These are phyloP conservation scores for Byssothecium circinans DNA, from an alignment of 2,329 filamentous ascomycete genomes.

Conservation along the genomic window DNA sequence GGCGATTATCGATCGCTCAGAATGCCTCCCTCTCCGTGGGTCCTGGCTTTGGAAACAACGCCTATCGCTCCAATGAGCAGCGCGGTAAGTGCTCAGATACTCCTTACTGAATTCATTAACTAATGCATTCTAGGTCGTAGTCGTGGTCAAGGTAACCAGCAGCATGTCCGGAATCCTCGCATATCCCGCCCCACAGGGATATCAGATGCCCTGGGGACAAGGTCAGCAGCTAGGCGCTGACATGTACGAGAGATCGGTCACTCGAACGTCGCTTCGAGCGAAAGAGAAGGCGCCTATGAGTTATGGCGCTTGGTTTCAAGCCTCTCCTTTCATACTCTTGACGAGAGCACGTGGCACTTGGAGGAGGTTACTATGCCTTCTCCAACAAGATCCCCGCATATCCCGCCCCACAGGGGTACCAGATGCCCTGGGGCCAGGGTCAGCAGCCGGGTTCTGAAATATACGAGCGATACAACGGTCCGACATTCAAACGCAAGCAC, in stretches of 20 bases:
- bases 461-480: slow-evolving; percentile 29
- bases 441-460: slow-evolving; percentile 24
- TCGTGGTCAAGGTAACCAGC: slow-evolving; percentile 16
- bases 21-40: slow-evolving; percentile 31
- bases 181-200: slow-evolving; percentile 26
- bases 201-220: slow-evolving; percentile 31
- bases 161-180: slow-evolving; percentile 26
- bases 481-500: too few relatives aligned
- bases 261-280: too few relatives aligned
- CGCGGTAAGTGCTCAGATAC: slow-evolving; percentile 25
- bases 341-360: too few relatives aligned
- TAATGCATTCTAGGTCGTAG: slow-evolving; percentile 23
- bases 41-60: slow-evolving; percentile 36
- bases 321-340: too few relatives aligned
- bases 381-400: slow-evolving; percentile 35
- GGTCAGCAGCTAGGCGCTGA: slow-evolving; percentile 23
- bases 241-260: slow-evolving; percentile 27
- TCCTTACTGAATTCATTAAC: slow-evolving; percentile 15
- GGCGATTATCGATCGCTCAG: slow-evolving; percentile 16
- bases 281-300: slow-evolving; percentile 28
- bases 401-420: slow-evolving; percentile 24
- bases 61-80: slow-evolving; percentile 27
- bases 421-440: slow-evolving; percentile 31
- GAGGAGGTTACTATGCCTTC: slow-evolving; percentile 33
- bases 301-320: too few relatives aligned